Conservation (phyloP, 2,329 filamentous ascomycete genomes). For the Fusarium setosum region DNA sequence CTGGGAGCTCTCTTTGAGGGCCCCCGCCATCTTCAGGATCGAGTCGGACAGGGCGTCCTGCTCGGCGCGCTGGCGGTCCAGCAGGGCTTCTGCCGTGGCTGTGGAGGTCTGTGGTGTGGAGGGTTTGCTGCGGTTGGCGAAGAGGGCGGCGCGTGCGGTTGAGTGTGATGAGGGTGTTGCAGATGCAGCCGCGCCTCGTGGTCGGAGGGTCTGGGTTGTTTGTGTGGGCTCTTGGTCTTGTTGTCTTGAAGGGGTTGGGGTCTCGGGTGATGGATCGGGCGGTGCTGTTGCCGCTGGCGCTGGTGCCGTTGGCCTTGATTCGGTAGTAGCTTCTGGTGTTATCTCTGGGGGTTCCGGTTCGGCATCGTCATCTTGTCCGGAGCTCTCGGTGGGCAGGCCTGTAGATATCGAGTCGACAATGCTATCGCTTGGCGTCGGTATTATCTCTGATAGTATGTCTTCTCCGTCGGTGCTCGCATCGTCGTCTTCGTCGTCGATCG, state of each 20-base stretch:
- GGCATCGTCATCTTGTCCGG: slow-evolving; percentile 41
- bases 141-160: slow-evolving; percentile 57
- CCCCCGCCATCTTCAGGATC: slow-evolving; percentile 81
- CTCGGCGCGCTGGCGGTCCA: slow-evolving; percentile 82
- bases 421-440: slow-evolving; percentile 66
- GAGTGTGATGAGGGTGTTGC: slow-evolving; percentile 43
- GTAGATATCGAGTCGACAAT: slow-evolving; percentile 53
- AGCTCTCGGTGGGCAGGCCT: slow-evolving; percentile 35
- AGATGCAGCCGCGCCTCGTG: slow-evolving; percentile 43
- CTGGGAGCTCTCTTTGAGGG: slow-evolving; percentile 80
- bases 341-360: slow-evolving; percentile 61
- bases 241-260: slow-evolving; percentile 18
- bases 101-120: slow-evolving; percentile 54
- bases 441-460: slow-evolving; percentile 66
- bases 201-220: slow-evolving; percentile 50
- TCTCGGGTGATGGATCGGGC: slow-evolving; percentile 10
- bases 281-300: slow-evolving; percentile 18
- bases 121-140: slow-evolving; percentile 53
- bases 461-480: slow-evolving; percentile 63
- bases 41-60: slow-evolving; percentile 86
- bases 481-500: slow-evolving; percentile 50
- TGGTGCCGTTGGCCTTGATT: slow-evolving; percentile 20
- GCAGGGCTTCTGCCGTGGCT: slow-evolving; percentile 74
- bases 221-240: slow-evolving; percentile 42
- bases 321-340: slow-evolving; percentile 28